Base-by-base conservation (phyloP, 1,284 basidiomycete species). In the Cryptococcus sp. region DNA sequence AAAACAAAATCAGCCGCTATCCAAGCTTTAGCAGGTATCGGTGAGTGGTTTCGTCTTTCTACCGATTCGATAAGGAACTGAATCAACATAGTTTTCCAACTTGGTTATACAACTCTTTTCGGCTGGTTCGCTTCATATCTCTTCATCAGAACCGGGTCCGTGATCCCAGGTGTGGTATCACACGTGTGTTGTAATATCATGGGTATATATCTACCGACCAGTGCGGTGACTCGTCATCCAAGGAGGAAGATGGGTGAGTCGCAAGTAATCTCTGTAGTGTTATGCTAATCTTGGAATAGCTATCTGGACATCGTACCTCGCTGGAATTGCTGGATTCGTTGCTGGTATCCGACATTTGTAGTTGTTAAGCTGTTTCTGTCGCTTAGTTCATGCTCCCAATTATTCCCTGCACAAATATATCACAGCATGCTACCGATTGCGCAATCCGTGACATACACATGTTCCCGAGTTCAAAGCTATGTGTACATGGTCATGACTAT, bases 171-270 rank as follows among this genome's bases (percentile, higher is more conserved):
- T 0, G 80, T 92, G 52, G 74, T 82, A 35, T 83, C 89, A 0
- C 95, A 98, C 74, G 78, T 88, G 3, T 92, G 93, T 68, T 98
- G 95, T 79, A 98, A 98, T 71, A 71, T 88, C 46, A 94, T 97
- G 90, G 94, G 94, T 2, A 71, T 78, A 14, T 75, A 76, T 41
- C 59, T 70, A 14, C 76, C 76, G 4, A 53, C 48, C 4, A 58
- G 57, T 1, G 71, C 76, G 8, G 53, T 70, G 4, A 43, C 52
- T 2, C 53, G 70, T n/a, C 67, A 76, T 56, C 74, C 75, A 1
- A 23, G 44, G 5, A 55, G 63, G 46, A 65, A 60, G 55, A 32
- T 56, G 15, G 33, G 56, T 58, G 46, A 37, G 56, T 47, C 30
- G 5, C 15, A 5, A 37, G 4, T 15, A 35, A 15, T 6, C 34